phyloP scores from a whole-genome alignment of 2,329 filamentous ascomycete species.

The Fusarium aywerte region DNA sequence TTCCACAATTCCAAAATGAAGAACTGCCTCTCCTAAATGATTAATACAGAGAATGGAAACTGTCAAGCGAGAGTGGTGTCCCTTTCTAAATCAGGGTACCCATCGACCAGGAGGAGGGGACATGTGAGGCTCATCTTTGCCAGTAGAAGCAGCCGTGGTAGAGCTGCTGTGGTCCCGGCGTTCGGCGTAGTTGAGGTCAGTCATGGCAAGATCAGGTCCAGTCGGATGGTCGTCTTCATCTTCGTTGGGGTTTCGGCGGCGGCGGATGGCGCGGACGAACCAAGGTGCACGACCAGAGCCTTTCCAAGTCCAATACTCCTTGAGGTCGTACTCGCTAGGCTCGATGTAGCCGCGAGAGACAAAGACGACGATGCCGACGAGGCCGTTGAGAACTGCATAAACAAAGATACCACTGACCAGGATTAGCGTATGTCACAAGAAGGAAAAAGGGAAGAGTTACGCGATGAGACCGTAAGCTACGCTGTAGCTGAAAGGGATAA shows the following conservation, averaged over 20 bases:
- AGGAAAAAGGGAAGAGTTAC: conserved; percentile 55
- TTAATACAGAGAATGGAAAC: conserved; percentile 21
- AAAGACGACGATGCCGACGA: conserved; percentile 59
- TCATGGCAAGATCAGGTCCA: conserved; percentile 25
- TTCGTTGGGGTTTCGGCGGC: conserved; percentile 3
- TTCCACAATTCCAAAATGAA: conserved; percentile 31
- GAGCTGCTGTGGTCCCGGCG: conserved; percentile 33
- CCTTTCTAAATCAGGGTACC: conserved; percentile 15
- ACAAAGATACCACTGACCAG: conserved; percentile 62
- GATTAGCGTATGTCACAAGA: conserved; percentile 9
- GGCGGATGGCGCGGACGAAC: conserved; percentile 56
- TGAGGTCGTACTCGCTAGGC: conserved; percentile 64
- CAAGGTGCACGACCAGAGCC: conserved; percentile 60
- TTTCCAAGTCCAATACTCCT: conserved; percentile 67
- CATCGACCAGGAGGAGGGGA: conserved; percentile 33
- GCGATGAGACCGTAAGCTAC: conserved; percentile 82
- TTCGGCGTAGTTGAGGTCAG: conserved; percentile 12
- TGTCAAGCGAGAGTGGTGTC: background rate
- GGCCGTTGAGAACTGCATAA: conserved; percentile 61
- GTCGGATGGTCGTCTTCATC: conserved; percentile 16
- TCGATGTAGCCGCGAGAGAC: conserved; percentile 57
- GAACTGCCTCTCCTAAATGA: conserved; percentile 4
- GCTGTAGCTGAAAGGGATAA: conserved; percentile 83
- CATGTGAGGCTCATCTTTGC: conserved; percentile 43
- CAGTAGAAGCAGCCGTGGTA: conserved; percentile 29